phyloP scores from a whole-genome alignment of 352 stramenopile species.

The Halophytophthora batemanensis region DNA sequence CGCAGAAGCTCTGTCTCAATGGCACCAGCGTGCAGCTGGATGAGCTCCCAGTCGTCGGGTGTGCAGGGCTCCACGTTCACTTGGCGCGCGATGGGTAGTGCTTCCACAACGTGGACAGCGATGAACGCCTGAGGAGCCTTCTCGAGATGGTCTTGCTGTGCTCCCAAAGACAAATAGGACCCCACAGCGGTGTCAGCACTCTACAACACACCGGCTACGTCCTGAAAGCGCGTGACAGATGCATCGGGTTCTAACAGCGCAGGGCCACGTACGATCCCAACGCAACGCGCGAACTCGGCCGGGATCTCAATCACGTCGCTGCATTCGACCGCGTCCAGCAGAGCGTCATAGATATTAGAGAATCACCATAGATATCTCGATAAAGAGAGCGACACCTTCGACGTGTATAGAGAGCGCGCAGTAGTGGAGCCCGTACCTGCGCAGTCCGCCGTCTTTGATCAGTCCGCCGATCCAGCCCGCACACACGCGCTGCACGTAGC shows the following conservation, averaged over 20 bases:
- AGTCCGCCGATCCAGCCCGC: constrained; percentile 67
- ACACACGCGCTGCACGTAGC: constrained; percentile 73
- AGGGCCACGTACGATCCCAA: constrained; percentile 58
- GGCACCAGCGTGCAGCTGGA: constrained; percentile 81
- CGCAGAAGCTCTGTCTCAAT: constrained; percentile 81
- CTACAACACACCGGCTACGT: neutral
- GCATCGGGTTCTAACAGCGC: neutral
- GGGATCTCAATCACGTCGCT: constrained; percentile 85
- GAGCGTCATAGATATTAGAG: constrained; percentile 6
- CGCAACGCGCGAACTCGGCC: constrained; percentile 74
- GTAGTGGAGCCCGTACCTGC: constrained; percentile 33
- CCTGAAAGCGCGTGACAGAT: neutral
- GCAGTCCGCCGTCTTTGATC: constrained; percentile 40
- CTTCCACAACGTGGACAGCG: constrained; percentile 71
- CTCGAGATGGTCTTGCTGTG: constrained; percentile 60
- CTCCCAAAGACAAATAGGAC: neutral
- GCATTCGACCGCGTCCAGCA: neutral
- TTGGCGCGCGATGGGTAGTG: constrained; percentile 58
- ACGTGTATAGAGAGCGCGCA: neutral
- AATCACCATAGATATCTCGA: neutral
- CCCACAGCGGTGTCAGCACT: neutral
- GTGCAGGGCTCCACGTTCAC: constrained; percentile 85
- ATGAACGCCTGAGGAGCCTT: constrained; percentile 58
- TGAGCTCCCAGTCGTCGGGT: constrained; percentile 88
- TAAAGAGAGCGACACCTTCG: neutral